Evolutionary conservation across 257 asterid genomes (phyloP).

Genomic region (Gynochthodes officinalis): DNA sequence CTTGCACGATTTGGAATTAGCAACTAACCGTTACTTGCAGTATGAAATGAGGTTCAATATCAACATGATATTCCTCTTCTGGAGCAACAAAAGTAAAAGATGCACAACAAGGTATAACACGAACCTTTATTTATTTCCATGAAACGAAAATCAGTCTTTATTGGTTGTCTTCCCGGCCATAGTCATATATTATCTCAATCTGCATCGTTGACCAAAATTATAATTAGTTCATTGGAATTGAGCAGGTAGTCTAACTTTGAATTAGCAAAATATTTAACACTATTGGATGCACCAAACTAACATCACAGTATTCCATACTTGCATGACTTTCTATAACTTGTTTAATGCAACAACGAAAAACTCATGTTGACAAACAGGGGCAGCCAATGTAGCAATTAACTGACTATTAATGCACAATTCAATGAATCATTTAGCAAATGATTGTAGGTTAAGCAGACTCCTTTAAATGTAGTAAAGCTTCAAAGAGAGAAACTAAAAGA

Average conservation of each 20-base stretch:
- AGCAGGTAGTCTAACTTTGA: background rate
- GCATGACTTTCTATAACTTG: background rate
- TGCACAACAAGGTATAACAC: background rate
- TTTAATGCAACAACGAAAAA: background rate
- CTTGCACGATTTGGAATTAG: too few relatives aligned
- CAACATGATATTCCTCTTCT: background rate
- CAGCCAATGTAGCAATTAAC: background rate
- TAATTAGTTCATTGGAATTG: background rate
- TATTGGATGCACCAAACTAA: background rate
- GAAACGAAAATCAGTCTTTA: constrained; percentile 31
- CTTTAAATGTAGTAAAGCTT: background rate
- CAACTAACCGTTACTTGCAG: background rate
- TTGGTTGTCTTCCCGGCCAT: constrained; percentile 69
- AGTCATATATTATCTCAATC: constrained; percentile 84
- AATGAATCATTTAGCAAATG: background rate
- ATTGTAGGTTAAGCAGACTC: background rate
- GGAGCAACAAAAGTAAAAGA: constrained; percentile 1
- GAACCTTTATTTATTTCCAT: constrained; percentile 41
- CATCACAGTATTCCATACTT: background rate
- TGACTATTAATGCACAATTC: background rate
- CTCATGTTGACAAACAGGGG: background rate
- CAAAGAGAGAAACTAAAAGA: background rate
- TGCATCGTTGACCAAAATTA: constrained; percentile 32
- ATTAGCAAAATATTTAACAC: background rate
- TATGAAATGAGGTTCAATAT: background rate